Conservation (phyloP, 2,329 filamentous ascomycete species). For the Pseudocercospora vitis region DNA sequence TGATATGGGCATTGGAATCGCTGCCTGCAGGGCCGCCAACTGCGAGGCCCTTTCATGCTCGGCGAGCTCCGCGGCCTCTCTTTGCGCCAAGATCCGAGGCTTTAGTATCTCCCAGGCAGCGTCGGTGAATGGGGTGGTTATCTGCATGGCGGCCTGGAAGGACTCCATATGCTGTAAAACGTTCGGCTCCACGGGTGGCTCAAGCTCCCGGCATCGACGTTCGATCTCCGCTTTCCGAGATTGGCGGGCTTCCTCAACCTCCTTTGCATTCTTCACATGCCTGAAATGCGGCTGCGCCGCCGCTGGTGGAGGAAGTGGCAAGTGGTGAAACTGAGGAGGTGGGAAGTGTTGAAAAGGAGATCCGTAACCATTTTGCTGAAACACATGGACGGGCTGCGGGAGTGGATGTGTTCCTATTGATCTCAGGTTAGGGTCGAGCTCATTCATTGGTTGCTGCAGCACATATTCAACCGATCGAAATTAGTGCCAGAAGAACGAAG, state of each 20-base stretch:
- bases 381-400: slow-evolving; percentile 33
- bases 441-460: background rate
- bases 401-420: slow-evolving; percentile 31
- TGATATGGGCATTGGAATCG: slow-evolving; percentile 48
- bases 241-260: slow-evolving; percentile 64
- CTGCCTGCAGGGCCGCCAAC: slow-evolving; percentile 46
- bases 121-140: slow-evolving; percentile 67
- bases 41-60: slow-evolving; percentile 51
- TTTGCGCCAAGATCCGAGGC: slow-evolving; percentile 65
- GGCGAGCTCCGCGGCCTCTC: slow-evolving; percentile 61
- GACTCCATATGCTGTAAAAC: slow-evolving; percentile 69
- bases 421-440: slow-evolving; percentile 18
- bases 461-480: background rate
- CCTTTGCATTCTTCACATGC: slow-evolving; percentile 58
- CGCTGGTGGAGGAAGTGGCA: slow-evolving; percentile 15
- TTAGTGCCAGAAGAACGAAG: background rate
- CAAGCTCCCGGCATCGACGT: slow-evolving; percentile 61
- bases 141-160: slow-evolving; percentile 71
- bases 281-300: slow-evolving; percentile 25
- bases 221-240: slow-evolving; percentile 70
- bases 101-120: slow-evolving; percentile 68
- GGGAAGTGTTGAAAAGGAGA: slow-evolving; percentile 15
- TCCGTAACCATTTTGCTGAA: slow-evolving; percentile 21
- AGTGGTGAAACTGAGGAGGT: slow-evolving; percentile 9
- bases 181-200: slow-evolving; percentile 63